A percentile compares a stretch with the other conserved stretches of the same genome.
These are phyloP conservation scores for Tephrocybe sp. DNA, from an alignment of 768 basidiomycete species.

Conservation along the genomic window DNA sequence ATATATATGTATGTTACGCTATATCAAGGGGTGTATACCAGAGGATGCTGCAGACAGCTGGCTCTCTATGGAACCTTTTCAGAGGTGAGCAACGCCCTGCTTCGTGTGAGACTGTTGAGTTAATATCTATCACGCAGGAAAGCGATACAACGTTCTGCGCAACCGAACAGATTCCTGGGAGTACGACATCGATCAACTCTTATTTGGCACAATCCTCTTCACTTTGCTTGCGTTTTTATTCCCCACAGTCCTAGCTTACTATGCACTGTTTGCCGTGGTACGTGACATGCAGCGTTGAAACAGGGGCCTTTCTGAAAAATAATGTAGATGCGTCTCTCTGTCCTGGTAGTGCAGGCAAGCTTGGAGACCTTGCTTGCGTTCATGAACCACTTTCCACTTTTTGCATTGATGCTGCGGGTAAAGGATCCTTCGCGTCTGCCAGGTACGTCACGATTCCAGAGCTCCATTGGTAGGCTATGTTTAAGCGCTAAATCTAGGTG, in stretches of 20 bases:
- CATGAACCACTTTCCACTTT: constrained; percentile 92
- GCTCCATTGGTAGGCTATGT: neutral
- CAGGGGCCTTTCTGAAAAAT: constrained; percentile 36
- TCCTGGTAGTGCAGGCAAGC: constrained; percentile 56
- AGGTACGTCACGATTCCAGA: constrained; percentile 38
- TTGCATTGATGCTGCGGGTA: constrained; percentile 76
- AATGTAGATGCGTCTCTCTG: constrained; percentile 48
- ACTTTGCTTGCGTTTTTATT: constrained; percentile 77
- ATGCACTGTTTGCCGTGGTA: constrained; percentile 74
- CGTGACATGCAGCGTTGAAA: constrained; percentile 45
- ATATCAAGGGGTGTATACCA: constrained; percentile 60
- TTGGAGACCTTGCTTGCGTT: constrained; percentile 69
- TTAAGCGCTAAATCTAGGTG: constrained; percentile 20
- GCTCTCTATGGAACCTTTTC: constrained; percentile 86
- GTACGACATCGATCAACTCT: constrained; percentile 89
- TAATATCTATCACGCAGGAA: constrained; percentile 51
- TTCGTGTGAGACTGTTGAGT: neutral
- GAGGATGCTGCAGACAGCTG: constrained; percentile 52
- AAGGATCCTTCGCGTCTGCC: constrained; percentile 86
- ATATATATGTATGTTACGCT: constrained; percentile 69
- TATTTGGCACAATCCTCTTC: constrained; percentile 92
- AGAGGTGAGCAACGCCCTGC: constrained; percentile 49
- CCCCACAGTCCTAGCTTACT: constrained; percentile 86
- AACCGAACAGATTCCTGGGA: constrained; percentile 87
- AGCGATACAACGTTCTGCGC: constrained; percentile 82